Percentiles rank a stretch among this genome's conserved stretches.
Conservation (phyloP, 805 yeast species). For the Saccharomycopsis olivae region DNA sequence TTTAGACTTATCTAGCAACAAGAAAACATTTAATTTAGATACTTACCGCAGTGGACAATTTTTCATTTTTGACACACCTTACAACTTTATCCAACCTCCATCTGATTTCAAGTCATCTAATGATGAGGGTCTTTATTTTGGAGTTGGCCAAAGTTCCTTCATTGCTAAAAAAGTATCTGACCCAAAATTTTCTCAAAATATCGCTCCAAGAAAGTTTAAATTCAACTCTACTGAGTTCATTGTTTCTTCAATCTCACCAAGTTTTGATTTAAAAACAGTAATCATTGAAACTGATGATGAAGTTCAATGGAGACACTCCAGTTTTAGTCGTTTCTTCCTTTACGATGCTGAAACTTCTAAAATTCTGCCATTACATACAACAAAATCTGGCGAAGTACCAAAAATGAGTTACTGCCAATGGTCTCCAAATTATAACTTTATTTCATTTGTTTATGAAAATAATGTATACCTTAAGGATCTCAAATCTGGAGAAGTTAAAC, state of each 20-base stretch:
- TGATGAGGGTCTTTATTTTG: conserved; percentile 37
- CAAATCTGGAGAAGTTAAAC: conserved; percentile 25
- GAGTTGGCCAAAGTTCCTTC: conserved; percentile 17
- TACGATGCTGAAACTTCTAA: conserved; percentile 34
- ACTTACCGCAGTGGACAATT: conserved; percentile 25
- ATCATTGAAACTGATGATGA: conserved; percentile 42
- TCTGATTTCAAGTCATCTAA: conserved; percentile 20
- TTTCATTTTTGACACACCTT: conserved; percentile 21
- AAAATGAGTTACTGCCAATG: conserved; percentile 45
- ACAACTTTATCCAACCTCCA: conserved; percentile 22
- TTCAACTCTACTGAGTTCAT: conserved; percentile 31
- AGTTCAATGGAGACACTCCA: conserved; percentile 61
- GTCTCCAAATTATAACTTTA: conserved; percentile 47
- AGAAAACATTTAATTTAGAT: conserved; percentile 20
- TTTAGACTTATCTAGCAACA: background rate
- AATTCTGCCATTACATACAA: conserved; percentile 25
- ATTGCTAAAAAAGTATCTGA: conserved; percentile 27
- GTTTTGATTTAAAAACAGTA: conserved; percentile 36
- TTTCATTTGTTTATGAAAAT: conserved; percentile 47
- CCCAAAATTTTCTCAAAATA: conserved; percentile 16
- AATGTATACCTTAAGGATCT: conserved; percentile 42
- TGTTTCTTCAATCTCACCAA: conserved; percentile 34
- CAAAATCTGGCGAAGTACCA: conserved; percentile 21
- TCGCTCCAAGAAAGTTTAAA: conserved; percentile 27
- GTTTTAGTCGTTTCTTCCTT: conserved; percentile 50